These are phyloP conservation scores for Colletotrichum eremochloae DNA, from an alignment of 2,329 filamentous ascomycete species.

Conservation along the genomic window DNA sequence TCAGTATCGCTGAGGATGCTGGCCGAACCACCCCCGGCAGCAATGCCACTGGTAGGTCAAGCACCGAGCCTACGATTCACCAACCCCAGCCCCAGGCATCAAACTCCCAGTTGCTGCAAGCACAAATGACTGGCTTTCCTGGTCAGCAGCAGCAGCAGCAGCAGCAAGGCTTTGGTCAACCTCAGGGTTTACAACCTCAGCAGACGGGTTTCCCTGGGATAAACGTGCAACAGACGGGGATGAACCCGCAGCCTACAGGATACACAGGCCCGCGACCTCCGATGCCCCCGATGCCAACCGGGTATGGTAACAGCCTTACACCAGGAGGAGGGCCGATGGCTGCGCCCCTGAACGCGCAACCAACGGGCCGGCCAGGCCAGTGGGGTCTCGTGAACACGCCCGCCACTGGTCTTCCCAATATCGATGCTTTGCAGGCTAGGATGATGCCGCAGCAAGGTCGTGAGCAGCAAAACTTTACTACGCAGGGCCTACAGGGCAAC, in stretches of 20 bases:
- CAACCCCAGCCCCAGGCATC: constrained; percentile 82
- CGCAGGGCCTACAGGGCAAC: constrained; percentile 89
- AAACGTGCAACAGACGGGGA: constrained; percentile 72
- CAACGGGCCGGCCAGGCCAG: constrained; percentile 91
- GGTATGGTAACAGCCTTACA: constrained; percentile 66
- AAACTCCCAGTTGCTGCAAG: constrained; percentile 73
- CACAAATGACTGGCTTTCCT: constrained; percentile 78
- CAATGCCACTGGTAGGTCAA: constrained; percentile 72
- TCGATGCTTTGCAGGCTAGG: constrained; percentile 89
- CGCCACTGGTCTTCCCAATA: constrained; percentile 89
- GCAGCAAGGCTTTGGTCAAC: constrained; percentile 69
- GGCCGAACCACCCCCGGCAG: constrained; percentile 63
- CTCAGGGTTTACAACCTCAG: constrained; percentile 73
- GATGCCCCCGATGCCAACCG: constrained; percentile 85
- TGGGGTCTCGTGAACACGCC: constrained; percentile 99
- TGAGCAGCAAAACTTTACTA: constrained; percentile 85
- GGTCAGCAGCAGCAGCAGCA: constrained; percentile 58
- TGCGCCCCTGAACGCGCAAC: constrained; percentile 86
- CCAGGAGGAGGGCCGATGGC: constrained; percentile 73
- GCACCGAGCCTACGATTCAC: constrained; percentile 68
- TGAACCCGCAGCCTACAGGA: constrained; percentile 77
- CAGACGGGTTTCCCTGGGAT: constrained; percentile 78
- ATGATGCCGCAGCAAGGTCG: constrained; percentile 98
- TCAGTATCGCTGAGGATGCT: constrained; percentile 84
- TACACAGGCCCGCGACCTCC: constrained; percentile 84